Base-by-base conservation (phyloP, 805 yeast genomes). In the Candida glaebosa region DNA sequence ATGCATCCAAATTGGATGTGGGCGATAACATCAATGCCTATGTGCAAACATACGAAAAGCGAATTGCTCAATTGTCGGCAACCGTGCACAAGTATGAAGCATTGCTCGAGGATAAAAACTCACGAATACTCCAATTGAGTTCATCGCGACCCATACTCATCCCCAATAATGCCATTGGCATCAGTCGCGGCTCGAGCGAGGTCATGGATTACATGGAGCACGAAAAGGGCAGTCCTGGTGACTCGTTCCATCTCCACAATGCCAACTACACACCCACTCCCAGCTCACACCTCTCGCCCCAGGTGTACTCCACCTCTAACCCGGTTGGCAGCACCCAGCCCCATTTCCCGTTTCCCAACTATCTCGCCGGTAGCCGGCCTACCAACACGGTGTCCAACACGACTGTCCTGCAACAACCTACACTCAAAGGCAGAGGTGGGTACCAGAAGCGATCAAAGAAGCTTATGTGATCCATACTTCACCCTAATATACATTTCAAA, bases 351-450 rank as follows among this genome's bases (percentile, higher is more conserved):
- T 37, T 35, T 40, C 39, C 38, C 5, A 30, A 32, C 34, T 38
- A 31, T 42, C 34, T 31, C 14, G n/a, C 39, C 7, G 31, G 37
- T 14, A 31, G 37, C n/a, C 16, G 24, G 10, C 19, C 24, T 9
- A 31, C 44, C 5, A 35, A 35, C 17, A 35, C 10, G 5, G 38
- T 35, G 19, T 24, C 16, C 18, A 35, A 46, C 26, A 18, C 45
- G 16, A 43, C 47, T 15, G 31, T 47, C 5, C 54, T 41, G 17
- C 42, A 42, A 19, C 51, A 44, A n/a, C 72, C 74, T 0, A 64
- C 63, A 6, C 48, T 69, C 36, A 62, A 58, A 43, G 75, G 75
- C 9, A 60, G 75, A 45, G 75, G 75, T 2, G 75, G 75, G 0
- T 65, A 65, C 46, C 75, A 69, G 44, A 69, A 67, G 48, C 48